Conservation (phyloP, 2,329 filamentous ascomycete species). For the Monilinia laxa region DNA sequence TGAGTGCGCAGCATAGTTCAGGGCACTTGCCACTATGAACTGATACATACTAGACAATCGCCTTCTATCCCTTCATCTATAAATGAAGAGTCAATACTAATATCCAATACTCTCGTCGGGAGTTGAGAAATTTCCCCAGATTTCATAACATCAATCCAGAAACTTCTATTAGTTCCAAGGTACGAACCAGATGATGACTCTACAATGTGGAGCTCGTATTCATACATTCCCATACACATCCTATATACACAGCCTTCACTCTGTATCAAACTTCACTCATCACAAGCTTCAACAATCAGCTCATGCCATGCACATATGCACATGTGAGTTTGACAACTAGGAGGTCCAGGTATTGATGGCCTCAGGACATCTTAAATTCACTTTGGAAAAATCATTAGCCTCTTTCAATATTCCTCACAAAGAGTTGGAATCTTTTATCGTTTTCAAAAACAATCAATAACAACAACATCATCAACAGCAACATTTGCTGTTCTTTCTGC, state of each 20-base stretch:
- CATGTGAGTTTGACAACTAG: neutral
- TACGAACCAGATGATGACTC: neutral
- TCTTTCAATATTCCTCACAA: neutral
- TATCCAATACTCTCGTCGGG: neutral
- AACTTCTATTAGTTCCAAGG: neutral
- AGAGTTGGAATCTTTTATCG: neutral
- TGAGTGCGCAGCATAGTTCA: neutral
- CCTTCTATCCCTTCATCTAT: neutral
- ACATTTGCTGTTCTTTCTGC: neutral
- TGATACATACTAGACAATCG: neutral
- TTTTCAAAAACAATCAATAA: neutral
- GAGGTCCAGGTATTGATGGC: neutral
- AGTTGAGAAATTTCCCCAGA: neutral
- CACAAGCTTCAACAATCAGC: neutral
- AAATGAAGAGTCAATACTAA: neutral
- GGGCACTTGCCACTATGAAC: neutral
- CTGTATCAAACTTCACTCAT: neutral
- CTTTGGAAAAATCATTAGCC: neutral
- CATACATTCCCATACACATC: neutral
- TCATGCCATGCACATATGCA: too few species aligned
- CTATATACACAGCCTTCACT: too few species aligned
- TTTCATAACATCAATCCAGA: neutral
- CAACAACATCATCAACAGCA: neutral
- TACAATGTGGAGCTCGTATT: neutral
- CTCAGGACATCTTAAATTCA: slow-evolving; percentile 1